Base-by-base conservation (phyloP, 257 asterid species). In the Solanum verrucosum region DNA sequence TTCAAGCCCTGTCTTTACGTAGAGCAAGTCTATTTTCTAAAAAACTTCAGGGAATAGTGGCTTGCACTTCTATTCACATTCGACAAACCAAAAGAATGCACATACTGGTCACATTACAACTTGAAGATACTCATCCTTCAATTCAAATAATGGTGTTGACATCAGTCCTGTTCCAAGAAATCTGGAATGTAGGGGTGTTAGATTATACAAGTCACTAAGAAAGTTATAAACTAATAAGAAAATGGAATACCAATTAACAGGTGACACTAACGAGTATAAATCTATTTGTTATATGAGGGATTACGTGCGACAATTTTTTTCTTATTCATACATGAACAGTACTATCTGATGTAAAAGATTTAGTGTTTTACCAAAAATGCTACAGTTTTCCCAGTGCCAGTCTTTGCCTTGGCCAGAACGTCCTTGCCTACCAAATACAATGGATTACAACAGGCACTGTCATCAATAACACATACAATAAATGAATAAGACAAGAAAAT, bases 381-480 rank as follows among this genome's bases (percentile, higher is more conserved):
- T 81, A 97, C 98, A 21, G 99, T 97, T 91, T 97, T 97, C 87
- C 99, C 99, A 2, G 99, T 97, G 92, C 99, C 99, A 87, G 99
- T 97, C 92, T 82, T 97, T 91, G 99, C 99, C 93, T 97, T 97
- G 93, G 99, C 99, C 89, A 97, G 91, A 88, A 97, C 98, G 91
- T 97, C 99, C 93, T 97, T 96, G 37, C 99, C 99, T 96, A 92
- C 88, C 89, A 88, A 88, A 79, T 25, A 82, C 44, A 82, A 82
- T 82, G 34, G 68, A 91, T 72, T 49, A 86, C 85, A 52, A 74
- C 67, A 81, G 42, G 85, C 85, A 88, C 44, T 85, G 49, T 74
- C 85, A 67, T 70, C 40, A 85, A 29, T 73, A 40, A 63, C 71
- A 52, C 56, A 42, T 33, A 56, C 35, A 27, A 87, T 56, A 73